Conservation (phyloP, 2,329 filamentous ascomycete genomes). For the Zymoseptoria crescenta region DNA sequence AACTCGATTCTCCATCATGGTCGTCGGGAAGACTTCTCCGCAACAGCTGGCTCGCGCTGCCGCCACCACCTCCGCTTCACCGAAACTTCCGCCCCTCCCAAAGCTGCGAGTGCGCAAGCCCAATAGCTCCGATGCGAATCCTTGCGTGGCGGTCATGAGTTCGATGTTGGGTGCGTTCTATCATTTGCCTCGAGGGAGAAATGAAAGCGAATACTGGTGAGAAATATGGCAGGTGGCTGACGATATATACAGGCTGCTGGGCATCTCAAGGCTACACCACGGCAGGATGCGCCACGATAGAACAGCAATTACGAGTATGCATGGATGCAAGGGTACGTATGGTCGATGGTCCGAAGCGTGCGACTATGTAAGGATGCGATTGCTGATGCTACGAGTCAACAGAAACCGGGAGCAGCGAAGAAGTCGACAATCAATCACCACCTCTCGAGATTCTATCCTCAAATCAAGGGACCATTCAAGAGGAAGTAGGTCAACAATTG, state of each 20-base stretch:
- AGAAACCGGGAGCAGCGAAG: constrained; percentile 50
- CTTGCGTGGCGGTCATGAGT: constrained; percentile 59
- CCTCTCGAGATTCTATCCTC: constrained; percentile 65
- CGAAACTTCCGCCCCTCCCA: constrained; percentile 51
- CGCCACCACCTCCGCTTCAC: constrained; percentile 22
- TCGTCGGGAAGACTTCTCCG: constrained; percentile 27
- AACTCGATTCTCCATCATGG: constrained; percentile 19
- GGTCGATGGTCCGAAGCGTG: neutral
- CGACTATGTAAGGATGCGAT: neutral
- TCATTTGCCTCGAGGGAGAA: neutral
- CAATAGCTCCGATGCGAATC: constrained; percentile 54
- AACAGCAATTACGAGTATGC: constrained; percentile 54
- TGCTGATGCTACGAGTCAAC: constrained; percentile 3
- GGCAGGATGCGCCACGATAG: constrained; percentile 53
- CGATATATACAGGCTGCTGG: constrained; percentile 60
- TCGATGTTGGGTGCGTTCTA: constrained; percentile 53
- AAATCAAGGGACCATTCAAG: constrained; percentile 64
- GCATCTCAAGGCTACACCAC: constrained; percentile 65
- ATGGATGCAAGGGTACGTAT: constrained; percentile 72
- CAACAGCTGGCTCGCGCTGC: constrained; percentile 27
- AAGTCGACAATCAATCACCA: constrained; percentile 91
- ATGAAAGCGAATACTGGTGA: neutral
- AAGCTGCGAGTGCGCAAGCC: constrained; percentile 59
- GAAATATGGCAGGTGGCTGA: neutral
- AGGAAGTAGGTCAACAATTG: constrained; percentile 40